phyloP scores from a whole-genome alignment of 768 basidiomycete genomes.

The Tulasnella sp. region DNA sequence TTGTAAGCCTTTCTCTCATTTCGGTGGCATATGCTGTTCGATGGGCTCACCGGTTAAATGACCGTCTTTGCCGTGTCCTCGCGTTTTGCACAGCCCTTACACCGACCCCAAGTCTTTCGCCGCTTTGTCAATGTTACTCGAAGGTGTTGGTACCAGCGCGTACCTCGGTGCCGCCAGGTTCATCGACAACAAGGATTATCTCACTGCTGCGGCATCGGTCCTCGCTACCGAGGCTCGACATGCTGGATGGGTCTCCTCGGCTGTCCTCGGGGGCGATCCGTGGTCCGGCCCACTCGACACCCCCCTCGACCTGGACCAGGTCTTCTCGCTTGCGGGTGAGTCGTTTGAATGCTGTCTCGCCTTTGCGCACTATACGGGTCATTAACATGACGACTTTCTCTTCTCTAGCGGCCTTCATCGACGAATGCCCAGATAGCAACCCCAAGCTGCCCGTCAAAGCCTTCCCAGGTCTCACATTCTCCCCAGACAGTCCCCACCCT shows the following conservation, averaged over 20 bases:
- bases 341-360: not conserved
- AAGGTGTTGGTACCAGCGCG: constrained; percentile 49
- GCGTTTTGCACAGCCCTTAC: constrained; percentile 33
- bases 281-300: constrained; percentile 58
- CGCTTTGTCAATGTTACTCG: constrained; percentile 44
- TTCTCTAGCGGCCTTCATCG: constrained; percentile 38
- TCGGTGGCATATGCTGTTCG: not conserved
- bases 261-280: constrained; percentile 39
- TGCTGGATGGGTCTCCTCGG: constrained; percentile 51
- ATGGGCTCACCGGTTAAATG: not conserved
- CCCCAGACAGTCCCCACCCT: constrained; percentile 28
- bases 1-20: constrained; percentile 28
- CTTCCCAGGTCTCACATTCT: constrained; percentile 41
- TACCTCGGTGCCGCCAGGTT: constrained; percentile 50
- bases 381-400: not conserved
- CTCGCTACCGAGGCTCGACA: constrained; percentile 60
- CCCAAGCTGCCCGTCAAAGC: constrained; percentile 43
- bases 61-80: not conserved
- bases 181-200: constrained; percentile 39
- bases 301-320: constrained; percentile 36
- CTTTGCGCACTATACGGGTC: not conserved
- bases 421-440: constrained; percentile 47
- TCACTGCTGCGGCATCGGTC: constrained; percentile 53
- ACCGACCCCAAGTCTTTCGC: constrained; percentile 44
- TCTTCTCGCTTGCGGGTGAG: constrained; percentile 41